These are phyloP conservation scores for Diutina sp. DNA, from an alignment of 1,139 yeast genomes.

Conservation along the genomic window DNA sequence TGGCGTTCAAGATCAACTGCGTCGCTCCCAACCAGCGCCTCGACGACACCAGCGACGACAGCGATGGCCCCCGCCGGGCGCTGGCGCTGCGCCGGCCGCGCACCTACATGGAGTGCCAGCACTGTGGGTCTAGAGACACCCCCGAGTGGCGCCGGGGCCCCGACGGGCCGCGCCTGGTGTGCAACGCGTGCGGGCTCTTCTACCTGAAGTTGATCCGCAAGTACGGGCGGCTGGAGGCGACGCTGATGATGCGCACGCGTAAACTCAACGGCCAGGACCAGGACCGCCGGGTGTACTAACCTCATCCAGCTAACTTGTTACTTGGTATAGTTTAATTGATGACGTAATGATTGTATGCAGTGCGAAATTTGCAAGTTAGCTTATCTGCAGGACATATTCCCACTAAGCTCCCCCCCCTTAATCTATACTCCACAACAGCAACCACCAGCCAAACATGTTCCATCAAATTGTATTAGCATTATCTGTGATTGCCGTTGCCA, in stretches of 20 bases:
- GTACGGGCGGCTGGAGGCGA: not conserved
- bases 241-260: slow-evolving; percentile 1
- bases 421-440: not conserved
- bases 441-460: not conserved
- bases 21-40: not conserved
- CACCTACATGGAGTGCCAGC: not conserved
- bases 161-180: slow-evolving; percentile 1
- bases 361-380: not conserved
- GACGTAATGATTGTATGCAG: not conserved
- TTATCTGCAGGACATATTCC: not conserved
- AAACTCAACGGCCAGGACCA: slow-evolving; percentile 1
- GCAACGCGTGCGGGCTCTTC: slow-evolving; percentile 1
- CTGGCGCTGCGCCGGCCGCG: not conserved
- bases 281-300: not conserved
- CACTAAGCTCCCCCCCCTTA: not conserved
- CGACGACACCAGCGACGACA: not conserved
- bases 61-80: not conserved
- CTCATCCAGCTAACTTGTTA: too few relatives aligned
- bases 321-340: too few relatives aligned
- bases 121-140: not conserved
- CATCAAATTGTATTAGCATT: not conserved
- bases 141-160: slow-evolving; percentile 2
- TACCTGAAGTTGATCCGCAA: not conserved
- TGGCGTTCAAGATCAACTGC: not conserved
- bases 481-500: not conserved